Evolutionary conservation across 768 basidiomycete species (phyloP).

Genomic region (Hypholoma fasciculare): DNA sequence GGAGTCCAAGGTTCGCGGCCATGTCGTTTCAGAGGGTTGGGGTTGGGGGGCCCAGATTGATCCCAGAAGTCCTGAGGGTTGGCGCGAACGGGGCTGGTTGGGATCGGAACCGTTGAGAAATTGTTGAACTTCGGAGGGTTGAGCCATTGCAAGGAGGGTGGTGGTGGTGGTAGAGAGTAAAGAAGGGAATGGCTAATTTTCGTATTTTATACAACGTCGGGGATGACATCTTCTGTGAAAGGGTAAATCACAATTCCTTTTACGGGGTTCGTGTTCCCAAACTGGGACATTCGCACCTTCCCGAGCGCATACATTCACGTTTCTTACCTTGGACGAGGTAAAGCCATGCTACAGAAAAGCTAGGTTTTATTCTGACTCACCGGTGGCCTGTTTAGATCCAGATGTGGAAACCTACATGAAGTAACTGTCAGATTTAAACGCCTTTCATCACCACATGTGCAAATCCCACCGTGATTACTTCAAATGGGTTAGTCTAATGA

Average conservation of each 20-base stretch:
- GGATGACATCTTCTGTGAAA: slow-evolving; percentile 33
- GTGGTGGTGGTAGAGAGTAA: slow-evolving; percentile 46
- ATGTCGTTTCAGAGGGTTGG: slow-evolving; percentile 62
- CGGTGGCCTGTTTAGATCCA: neutral
- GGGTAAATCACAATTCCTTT: slow-evolving; percentile 30
- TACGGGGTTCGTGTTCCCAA: slow-evolving; percentile 33
- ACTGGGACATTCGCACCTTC: slow-evolving; percentile 20
- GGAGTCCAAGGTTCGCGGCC: slow-evolving; percentile 67
- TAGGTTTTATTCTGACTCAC: neutral
- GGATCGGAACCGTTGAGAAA: slow-evolving; percentile 38
- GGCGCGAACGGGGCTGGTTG: slow-evolving; percentile 42
- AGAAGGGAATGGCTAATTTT: slow-evolving; percentile 27
- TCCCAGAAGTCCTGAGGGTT: slow-evolving; percentile 39
- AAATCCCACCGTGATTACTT: no score
- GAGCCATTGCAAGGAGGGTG: slow-evolving; percentile 29
- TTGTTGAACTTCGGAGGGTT: slow-evolving; percentile 32
- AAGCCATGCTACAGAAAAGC: neutral
- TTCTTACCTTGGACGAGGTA: slow-evolving; percentile 7
- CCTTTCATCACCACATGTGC: no score
- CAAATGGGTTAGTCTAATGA: no score
- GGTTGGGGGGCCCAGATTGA: slow-evolving; percentile 88
- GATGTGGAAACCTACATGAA: no score
- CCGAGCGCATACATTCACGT: slow-evolving; percentile 20
- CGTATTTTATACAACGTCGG: slow-evolving; percentile 35
- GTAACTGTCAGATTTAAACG: no score